Percentiles rank a stretch among this genome's conserved stretches.
Evolutionary conservation across 225 moss, liverwort and hornwort species (phyloP).

Genomic region (Neckera pumila): DNA sequence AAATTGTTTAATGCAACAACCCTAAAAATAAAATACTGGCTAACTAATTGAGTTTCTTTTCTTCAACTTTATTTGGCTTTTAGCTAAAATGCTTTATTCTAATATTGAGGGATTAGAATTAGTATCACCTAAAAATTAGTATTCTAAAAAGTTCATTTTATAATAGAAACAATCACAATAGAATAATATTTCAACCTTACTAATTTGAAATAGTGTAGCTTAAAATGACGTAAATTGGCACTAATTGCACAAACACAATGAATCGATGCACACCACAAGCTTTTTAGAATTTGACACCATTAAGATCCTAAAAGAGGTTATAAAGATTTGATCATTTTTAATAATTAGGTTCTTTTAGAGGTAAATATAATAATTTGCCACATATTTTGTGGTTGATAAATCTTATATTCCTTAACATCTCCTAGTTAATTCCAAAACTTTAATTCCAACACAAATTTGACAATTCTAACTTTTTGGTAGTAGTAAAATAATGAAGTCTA

Average conservation of each 20-base stretch:
- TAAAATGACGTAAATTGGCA: background rate
- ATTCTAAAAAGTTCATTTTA: background rate
- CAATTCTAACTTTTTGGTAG: background rate
- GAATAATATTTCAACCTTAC: background rate
- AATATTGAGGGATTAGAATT: background rate
- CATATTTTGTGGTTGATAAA: background rate
- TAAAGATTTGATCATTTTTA: background rate
- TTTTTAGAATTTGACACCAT: background rate
- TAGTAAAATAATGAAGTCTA: background rate
- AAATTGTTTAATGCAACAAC: background rate
- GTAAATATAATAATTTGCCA: background rate
- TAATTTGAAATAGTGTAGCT: background rate
- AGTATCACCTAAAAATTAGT: too few species aligned
- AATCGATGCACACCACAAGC: background rate
- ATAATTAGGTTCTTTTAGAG: background rate
- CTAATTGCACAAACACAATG: background rate
- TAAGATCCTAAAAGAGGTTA: background rate
- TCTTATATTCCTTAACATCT: background rate
- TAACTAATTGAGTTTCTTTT: background rate
- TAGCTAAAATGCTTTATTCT: accelerated
- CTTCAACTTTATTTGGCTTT: background rate
- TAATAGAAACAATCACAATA: background rate
- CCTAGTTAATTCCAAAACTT: background rate
- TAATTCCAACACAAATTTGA: background rate
- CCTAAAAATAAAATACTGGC: background rate